phyloP scores from a whole-genome alignment of 2,329 filamentous ascomycete species.

The Cordyceps pruinosa region DNA sequence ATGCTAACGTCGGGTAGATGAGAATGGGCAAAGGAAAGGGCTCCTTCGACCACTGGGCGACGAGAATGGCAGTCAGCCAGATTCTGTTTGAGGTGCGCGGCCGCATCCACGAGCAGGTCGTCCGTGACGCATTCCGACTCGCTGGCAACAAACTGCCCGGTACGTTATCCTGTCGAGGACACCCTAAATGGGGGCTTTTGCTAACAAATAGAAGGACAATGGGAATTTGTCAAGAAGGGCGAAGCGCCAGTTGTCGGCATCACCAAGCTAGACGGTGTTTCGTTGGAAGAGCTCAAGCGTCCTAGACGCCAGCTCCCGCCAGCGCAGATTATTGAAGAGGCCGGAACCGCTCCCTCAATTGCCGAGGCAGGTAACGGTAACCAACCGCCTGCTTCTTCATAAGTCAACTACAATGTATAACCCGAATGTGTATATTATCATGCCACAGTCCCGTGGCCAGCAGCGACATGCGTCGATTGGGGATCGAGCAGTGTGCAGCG shows the following conservation, averaged over 20 bases:
- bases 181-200: not conserved
- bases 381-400: constrained; percentile 27
- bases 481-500: not conserved
- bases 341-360: constrained; percentile 20
- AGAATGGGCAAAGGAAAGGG: constrained; percentile 99
- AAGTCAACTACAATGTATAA: constrained; percentile 16
- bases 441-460: not conserved
- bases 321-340: constrained; percentile 28
- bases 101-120: constrained; percentile 88
- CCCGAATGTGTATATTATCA: constrained; percentile 11
- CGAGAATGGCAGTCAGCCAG: constrained; percentile 81
- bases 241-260: constrained; percentile 86
- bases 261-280: constrained; percentile 81
- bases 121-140: constrained; percentile 84
- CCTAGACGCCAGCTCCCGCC: constrained; percentile 62
- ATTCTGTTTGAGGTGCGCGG: constrained; percentile 91
- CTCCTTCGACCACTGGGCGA: constrained; percentile 93
- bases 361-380: constrained; percentile 27
- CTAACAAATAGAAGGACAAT: constrained; percentile 52
- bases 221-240: constrained; percentile 90
- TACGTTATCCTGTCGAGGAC: constrained; percentile 35
- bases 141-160: constrained; percentile 93
- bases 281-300: constrained; percentile 74
- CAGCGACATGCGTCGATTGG: not conserved
- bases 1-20: constrained; percentile 41